Evolutionary conservation across 441 rosid genomes (phyloP).

Genomic region (Gossypium lobatum): DNA sequence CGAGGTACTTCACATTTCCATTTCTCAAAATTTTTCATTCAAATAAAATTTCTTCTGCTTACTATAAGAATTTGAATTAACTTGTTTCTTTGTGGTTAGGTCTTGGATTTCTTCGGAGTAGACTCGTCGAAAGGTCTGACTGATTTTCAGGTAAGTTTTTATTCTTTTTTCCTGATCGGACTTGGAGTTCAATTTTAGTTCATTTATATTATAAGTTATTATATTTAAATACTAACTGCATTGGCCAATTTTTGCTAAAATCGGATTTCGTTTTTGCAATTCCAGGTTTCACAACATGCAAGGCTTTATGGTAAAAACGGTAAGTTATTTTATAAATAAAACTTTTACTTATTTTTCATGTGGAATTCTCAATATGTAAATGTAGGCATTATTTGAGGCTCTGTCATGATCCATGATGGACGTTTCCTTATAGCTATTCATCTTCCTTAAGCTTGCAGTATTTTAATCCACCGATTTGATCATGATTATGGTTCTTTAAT

Average conservation of each 20-base stretch:
- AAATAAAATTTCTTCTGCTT: background rate
- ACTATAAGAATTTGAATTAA: background rate
- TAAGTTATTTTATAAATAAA: slow-evolving; percentile 23
- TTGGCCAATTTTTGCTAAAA: background rate
- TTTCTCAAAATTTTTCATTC: slow-evolving; percentile 7
- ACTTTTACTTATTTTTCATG: background rate
- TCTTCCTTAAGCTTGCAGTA: background rate
- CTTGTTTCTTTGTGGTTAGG: slow-evolving; percentile 36
- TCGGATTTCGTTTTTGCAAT: slow-evolving; percentile 3
- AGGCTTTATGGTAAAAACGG: slow-evolving; percentile 74
- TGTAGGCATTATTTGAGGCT: background rate
- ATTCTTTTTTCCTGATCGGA: background rate
- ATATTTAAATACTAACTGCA: background rate
- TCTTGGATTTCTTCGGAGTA: slow-evolving; percentile 76
- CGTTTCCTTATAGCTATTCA: background rate
- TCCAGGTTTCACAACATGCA: slow-evolving; percentile 75
- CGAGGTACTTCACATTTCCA: slow-evolving; percentile 54
- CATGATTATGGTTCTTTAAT: background rate
- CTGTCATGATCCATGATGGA: background rate
- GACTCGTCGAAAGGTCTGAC: slow-evolving; percentile 71
- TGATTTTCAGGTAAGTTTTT: slow-evolving; percentile 71
- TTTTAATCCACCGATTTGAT: background rate
- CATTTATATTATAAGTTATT: background rate
- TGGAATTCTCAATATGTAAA: background rate
- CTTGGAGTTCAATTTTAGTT: background rate